Evolutionary conservation across 495 filamentous ascomycete species (phyloP).

Genomic region (Thermochaetoides thermophila): DNA sequence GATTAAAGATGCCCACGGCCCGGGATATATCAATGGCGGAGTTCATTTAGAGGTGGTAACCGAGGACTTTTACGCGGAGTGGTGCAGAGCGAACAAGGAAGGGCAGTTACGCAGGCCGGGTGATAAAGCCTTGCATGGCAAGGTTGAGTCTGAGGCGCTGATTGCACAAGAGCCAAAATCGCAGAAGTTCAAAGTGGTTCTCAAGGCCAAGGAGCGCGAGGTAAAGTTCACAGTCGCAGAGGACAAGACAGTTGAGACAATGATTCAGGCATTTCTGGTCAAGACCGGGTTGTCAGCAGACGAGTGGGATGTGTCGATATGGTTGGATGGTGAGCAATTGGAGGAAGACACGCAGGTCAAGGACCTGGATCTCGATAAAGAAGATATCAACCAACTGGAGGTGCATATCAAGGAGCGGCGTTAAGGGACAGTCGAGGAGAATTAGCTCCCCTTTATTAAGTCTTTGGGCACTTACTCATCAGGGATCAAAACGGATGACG

Average conservation of each 20-base stretch:
- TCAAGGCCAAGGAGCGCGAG: conserved; percentile 28
- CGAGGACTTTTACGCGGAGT: conserved; percentile 38
- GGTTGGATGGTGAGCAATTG: conserved; percentile 71
- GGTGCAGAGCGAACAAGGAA: conserved; percentile 24
- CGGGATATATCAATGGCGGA: conserved; percentile 24
- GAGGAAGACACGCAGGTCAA: conserved; percentile 43
- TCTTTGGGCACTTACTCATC: too few species aligned
- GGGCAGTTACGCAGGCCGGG: too few species aligned
- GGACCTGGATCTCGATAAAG: conserved; percentile 50
- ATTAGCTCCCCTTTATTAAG: too few species aligned
- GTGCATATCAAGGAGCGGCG: conserved; percentile 42
- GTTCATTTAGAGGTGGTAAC: conserved; percentile 66
- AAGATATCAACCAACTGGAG: conserved; percentile 65
- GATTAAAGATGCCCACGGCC: conserved; percentile 18
- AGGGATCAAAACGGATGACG: too few species aligned
- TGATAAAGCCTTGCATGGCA: too few species aligned
- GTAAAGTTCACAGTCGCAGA: conserved; percentile 23
- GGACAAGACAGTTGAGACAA: conserved; percentile 22
- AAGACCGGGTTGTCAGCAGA: conserved; percentile 21
- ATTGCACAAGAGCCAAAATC: conserved; percentile 18
- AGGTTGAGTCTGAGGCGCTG: conserved; percentile 11
- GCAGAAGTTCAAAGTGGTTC: conserved; percentile 42
- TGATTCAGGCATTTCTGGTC: conserved; percentile 26
- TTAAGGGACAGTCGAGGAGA: neutral
- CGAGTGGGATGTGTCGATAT: conserved; percentile 42